A percentile compares a stretch with the other conserved stretches of the same genome.
Conservation (phyloP, 179 eudicot genomes). For the Silene noctiflora region DNA sequence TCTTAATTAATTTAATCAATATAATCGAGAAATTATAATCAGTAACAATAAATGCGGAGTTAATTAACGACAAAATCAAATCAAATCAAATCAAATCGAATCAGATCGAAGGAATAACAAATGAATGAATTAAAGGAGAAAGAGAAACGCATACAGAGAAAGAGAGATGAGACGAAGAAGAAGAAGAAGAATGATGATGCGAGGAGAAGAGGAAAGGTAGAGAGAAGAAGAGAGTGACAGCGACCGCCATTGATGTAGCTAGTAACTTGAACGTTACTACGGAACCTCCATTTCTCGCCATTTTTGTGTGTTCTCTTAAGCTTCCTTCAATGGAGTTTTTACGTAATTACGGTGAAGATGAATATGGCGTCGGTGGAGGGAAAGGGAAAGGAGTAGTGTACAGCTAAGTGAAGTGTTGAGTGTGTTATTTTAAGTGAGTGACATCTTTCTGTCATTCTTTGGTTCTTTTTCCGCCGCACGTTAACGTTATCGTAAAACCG, state of each 20-base stretch:
- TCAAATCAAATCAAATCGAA: constrained; percentile 18
- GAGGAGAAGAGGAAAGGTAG: constrained; percentile 33
- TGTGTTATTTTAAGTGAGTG: neutral
- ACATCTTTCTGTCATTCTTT: neutral
- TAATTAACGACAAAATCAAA: too few relatives aligned
- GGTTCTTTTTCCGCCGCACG: too few relatives aligned
- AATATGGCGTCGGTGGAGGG: neutral
- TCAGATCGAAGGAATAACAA: neutral
- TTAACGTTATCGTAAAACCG: too few relatives aligned
- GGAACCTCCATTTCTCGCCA: constrained; percentile 24
- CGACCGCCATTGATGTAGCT: constrained; percentile 29
- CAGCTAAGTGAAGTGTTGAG: neutral
- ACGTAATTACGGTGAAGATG: neutral
- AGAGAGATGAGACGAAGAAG: constrained; percentile 5
- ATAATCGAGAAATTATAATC: too few relatives aligned
- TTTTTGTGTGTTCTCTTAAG: neutral
- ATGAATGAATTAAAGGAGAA: neutral
- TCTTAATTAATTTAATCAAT: neutral
- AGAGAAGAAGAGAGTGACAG: constrained; percentile 31
- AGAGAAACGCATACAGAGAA: constrained; percentile 13
- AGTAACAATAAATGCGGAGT: too few relatives aligned
- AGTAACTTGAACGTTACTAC: constrained; percentile 24
- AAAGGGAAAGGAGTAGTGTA: neutral
- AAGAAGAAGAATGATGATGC: constrained; percentile 6
- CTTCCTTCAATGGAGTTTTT: neutral